These are phyloP conservation scores for Cnidoscolus chayamansa DNA, from an alignment of 441 rosid species.

Conservation along the genomic window DNA sequence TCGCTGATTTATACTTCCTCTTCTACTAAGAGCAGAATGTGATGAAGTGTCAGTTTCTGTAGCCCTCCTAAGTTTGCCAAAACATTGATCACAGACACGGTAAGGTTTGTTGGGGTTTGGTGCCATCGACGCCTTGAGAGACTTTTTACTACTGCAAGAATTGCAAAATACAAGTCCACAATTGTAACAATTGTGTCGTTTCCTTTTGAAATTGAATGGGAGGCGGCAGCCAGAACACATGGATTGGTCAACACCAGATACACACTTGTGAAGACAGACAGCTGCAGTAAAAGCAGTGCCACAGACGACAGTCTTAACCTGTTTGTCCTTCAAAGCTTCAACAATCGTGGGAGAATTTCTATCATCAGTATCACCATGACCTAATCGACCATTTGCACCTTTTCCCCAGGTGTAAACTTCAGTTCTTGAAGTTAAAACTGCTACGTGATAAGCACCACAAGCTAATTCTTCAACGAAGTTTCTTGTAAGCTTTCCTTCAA, in stretches of 20 bases:
- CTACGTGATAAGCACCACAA: slow-evolving; percentile 97
- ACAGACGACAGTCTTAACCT: slow-evolving; percentile 85
- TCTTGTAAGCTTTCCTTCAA: slow-evolving; percentile 84
- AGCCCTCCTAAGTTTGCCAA: slow-evolving; percentile 64
- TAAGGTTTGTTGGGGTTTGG: slow-evolving; percentile 89
- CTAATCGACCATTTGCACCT: slow-evolving; percentile 91
- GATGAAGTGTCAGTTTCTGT: slow-evolving; percentile 55
- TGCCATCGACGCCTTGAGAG: slow-evolving; percentile 92
- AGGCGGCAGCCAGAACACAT: slow-evolving; percentile 97
- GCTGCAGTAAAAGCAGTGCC: slow-evolving; percentile 90
- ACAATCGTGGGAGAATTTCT: slow-evolving; percentile 72
- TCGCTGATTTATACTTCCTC: slow-evolving; percentile 72
- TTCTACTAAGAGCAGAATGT: slow-evolving; percentile 73
- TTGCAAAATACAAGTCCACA: slow-evolving; percentile 97
- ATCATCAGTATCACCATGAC: slow-evolving; percentile 93
- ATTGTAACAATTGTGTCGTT: slow-evolving; percentile 94
- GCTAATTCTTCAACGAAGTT: slow-evolving; percentile 86
- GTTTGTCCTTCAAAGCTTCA: slow-evolving; percentile 92
- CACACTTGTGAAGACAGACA: slow-evolving; percentile 96
- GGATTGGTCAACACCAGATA: slow-evolving; percentile 87
- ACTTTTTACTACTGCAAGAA: slow-evolving; percentile 84
- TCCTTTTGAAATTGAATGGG: slow-evolving; percentile 87
- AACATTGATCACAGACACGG: slow-evolving; percentile 92
- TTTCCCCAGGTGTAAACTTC: slow-evolving; percentile 99
- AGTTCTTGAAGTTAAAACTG: slow-evolving; percentile 78